A percentile compares a stretch with the other conserved stretches of the same genome.
phyloP scores from a whole-genome alignment of 202 grass and related monocot genomes.

The Bolboschoenoplectus hybrid region DNA sequence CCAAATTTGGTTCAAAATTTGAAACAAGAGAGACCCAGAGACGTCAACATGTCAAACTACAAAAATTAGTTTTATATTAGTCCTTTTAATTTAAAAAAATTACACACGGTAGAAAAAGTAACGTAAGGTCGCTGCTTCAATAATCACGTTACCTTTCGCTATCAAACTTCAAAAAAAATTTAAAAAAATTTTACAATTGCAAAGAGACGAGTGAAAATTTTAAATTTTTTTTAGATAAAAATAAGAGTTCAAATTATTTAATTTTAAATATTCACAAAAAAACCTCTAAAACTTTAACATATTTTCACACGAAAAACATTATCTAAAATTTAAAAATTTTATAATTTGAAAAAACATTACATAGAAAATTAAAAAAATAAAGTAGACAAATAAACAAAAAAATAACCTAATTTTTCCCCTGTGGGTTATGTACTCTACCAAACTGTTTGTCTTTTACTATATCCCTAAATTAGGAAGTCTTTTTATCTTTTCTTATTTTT shows the following conservation, averaged over 20 bases:
- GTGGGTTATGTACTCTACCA: not conserved
- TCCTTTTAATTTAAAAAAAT: constrained; percentile 1
- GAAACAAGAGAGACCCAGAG: constrained; percentile 15
- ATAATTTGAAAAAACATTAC: not conserved
- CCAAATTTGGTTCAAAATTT: constrained; percentile 28
- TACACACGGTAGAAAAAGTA: not conserved
- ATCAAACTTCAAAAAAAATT: not conserved
- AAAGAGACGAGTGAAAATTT: not conserved
- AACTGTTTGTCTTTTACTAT: constrained; percentile 23
- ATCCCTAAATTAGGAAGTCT: constrained; percentile 27
- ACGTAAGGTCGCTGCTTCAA: constrained; percentile 19
- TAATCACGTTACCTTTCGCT: constrained; percentile 37
- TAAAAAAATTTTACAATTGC: not conserved
- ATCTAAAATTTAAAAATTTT: not conserved
- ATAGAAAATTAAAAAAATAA: no score
- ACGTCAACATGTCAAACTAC: not conserved
- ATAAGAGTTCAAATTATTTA: no score
- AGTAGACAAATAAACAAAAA: not conserved
- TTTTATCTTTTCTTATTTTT: not conserved
- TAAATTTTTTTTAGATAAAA: no score
- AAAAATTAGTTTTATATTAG: not conserved
- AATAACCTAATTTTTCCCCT: not conserved
- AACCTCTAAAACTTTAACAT: no score
- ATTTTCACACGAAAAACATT: no score
- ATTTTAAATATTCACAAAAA: no score